Base-by-base conservation (phyloP, 768 basidiomycete species). In the Amanita brunnescens region DNA sequence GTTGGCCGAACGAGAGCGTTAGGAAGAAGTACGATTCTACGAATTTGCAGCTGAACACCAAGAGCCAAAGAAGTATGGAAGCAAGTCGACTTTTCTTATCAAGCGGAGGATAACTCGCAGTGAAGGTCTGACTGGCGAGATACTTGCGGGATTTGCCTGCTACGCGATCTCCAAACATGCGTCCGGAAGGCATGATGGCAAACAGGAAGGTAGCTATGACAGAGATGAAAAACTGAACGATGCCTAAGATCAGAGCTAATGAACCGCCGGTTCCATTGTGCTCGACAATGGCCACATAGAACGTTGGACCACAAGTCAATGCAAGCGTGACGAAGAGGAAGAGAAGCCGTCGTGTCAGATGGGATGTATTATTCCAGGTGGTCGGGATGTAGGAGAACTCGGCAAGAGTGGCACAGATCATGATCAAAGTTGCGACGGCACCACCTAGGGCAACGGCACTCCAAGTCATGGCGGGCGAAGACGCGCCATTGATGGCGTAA, bases 101-200 rank as follows among this genome's bases (percentile, higher is more conserved):
- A 29, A 98, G 72, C 3, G 72, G 57, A 0, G 92, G 94, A 66
- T 99, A 99, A 52, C 87, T 89, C 0, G 95, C 96, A 0, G 96
- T 98, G 70, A 99, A 98, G 0, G 96, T 98, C 65, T 99, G 96
- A 56, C 86, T 93, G 6, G 96, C 96, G 40, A 99, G 87, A 65
- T 99, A 98, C 64, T 99, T 99, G 57, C 96, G 76, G 12, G 85
- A 85, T 70, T 95, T 97, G 46, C 95, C 88, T 0, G 87, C 91
- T 0, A 99, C 96, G 49, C 95, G 82, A 65, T 99, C 96, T 29
- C 96, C 96, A 62, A 99, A 99, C 92, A 98, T 97, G 16, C 95
- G 83, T 0, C 93, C 96, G 1, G 93, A 96, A 0, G 96, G 96
- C 69, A 99, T 81, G 62, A 91, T 76, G 21, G 90, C 80, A 65